Base-by-base conservation (phyloP, 2,329 filamentous ascomycete genomes). In the Samsoniella hepiali region DNA sequence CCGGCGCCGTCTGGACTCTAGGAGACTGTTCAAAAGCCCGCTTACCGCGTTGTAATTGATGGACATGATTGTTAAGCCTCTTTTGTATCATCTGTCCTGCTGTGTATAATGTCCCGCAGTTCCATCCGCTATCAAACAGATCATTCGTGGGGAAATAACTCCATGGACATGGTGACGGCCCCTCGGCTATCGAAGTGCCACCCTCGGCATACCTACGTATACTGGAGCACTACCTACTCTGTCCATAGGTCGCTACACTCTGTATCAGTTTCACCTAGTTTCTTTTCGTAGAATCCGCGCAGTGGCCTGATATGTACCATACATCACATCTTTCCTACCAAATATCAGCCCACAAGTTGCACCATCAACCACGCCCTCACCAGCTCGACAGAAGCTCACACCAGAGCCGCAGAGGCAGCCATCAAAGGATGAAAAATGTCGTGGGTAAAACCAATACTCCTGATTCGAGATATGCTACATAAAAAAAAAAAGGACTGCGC, bases 381-480 rank as follows among this genome's bases (percentile, higher is more conserved):
- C 51, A 40, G 4, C 11, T 29, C 45, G 3, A 29, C 10, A 10
- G 22, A 29, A 15, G 10, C 11, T 53, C 29, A 17, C 40, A 36
- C 8, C 10, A 58, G 15, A n/a, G 15, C 22, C 17, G 22, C 47
- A 29, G 22, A 22, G 22, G 22, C 22, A 22, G 22, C n/a, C 42
- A n/a, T 58, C 45, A 17, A 15, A 22, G 22, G 32, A 42, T 8
- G 13, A n/a, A 40, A 17, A n/a, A 11, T 36, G 31, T 22, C n/a
- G 27, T 15, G 15, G 27, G 17, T 8, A 54, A 61, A 34, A 54
- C 38, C 49, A 61, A 42, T 61, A 61, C 58, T 61, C 58, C 58
- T 51, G 40, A 42, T 55, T 60, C 58, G 58, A 61, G 58, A 61
- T 61, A 62, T 62, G 51, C 51, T 62, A 51, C 42, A 51, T 49